Conservation (phyloP, 2,329 filamentous ascomycete genomes). For the Claviceps arundinis region DNA sequence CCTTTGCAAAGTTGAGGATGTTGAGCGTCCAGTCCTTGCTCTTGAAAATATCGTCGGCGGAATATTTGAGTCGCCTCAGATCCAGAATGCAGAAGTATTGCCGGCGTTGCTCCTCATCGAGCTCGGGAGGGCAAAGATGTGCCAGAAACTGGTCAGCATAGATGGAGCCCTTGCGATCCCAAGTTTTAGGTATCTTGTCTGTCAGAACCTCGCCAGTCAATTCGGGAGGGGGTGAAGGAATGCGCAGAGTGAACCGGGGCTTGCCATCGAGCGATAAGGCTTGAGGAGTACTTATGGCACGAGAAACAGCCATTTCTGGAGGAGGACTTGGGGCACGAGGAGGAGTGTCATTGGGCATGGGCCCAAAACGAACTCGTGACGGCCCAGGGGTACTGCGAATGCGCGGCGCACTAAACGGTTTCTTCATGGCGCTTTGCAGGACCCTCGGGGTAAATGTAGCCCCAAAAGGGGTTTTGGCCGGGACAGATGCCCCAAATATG, state of each 20-base stretch:
- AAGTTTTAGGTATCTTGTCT: slow-evolving; percentile 39
- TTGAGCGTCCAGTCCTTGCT: slow-evolving; percentile 52
- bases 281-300: slow-evolving; percentile 22
- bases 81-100: slow-evolving; percentile 53
- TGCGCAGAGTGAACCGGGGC: slow-evolving; percentile 38
- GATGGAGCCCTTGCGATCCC: slow-evolving; percentile 38
- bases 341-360: slow-evolving; percentile 29
- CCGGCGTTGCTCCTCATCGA: slow-evolving; percentile 45
- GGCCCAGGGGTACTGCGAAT: slow-evolving; percentile 26
- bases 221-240: slow-evolving; percentile 41
- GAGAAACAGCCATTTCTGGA: slow-evolving; percentile 22
- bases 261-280: too few relatives aligned
- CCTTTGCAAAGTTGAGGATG: slow-evolving; percentile 48
- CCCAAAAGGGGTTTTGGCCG: slow-evolving; percentile 19
- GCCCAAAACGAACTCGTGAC: slow-evolving; percentile 29
- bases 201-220: slow-evolving; percentile 42
- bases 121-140: slow-evolving; percentile 42
- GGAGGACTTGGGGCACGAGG: slow-evolving; percentile 27
- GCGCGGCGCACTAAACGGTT: slow-evolving; percentile 30
- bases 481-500: slow-evolving; percentile 28
- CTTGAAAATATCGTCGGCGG: slow-evolving; percentile 45
- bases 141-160: slow-evolving; percentile 47
- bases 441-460: slow-evolving; percentile 32
- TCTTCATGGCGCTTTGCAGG: slow-evolving; percentile 31
- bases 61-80: slow-evolving; percentile 46